phyloP scores from a whole-genome alignment of 2,329 filamentous ascomycete species.

The Eutypa lata region DNA sequence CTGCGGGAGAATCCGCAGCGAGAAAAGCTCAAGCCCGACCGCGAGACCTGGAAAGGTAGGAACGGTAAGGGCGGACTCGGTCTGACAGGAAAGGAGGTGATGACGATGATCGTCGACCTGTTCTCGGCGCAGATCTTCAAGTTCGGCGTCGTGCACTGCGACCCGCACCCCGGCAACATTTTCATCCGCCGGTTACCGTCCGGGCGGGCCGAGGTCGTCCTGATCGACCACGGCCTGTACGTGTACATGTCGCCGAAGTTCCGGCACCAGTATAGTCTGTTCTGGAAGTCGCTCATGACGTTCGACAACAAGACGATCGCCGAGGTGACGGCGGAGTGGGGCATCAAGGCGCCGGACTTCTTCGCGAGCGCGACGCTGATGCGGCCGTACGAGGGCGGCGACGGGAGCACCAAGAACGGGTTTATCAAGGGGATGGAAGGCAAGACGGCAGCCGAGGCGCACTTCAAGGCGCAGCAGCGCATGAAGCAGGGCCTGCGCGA shows the following conservation, averaged over 20 bases:
- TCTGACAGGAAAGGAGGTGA: constrained; percentile 77
- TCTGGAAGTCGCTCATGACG: constrained; percentile 93
- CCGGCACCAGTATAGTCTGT: constrained; percentile 78
- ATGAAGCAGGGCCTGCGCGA: constrained; percentile 67
- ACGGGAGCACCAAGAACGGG: constrained; percentile 60
- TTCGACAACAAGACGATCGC: constrained; percentile 83
- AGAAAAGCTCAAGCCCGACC: constrained; percentile 73
- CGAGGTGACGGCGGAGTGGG: constrained; percentile 75
- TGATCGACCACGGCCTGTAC: constrained; percentile 97
- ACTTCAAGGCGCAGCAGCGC: constrained; percentile 84
- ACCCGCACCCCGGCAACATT: constrained; percentile 96
- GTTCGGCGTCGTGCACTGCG: constrained; percentile 93
- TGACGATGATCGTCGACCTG: constrained; percentile 94
- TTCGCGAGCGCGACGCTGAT: constrained; percentile 90
- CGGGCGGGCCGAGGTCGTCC: constrained; percentile 83
- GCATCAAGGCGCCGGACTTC: constrained; percentile 82
- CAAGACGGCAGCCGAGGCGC: constrained; percentile 64
- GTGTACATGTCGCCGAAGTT: constrained; percentile 84
- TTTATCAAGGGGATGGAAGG: constrained; percentile 64
- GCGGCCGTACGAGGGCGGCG: constrained; percentile 85
- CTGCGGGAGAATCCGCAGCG: constrained; percentile 50
- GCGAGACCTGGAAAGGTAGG: constrained; percentile 72
- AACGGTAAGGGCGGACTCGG: constrained; percentile 78
- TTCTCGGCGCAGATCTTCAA: constrained; percentile 99
- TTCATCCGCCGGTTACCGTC: constrained; percentile 83